Evolutionary conservation across 345 rosid genomes (phyloP).

Genomic region (Ailanthus altissimus): DNA sequence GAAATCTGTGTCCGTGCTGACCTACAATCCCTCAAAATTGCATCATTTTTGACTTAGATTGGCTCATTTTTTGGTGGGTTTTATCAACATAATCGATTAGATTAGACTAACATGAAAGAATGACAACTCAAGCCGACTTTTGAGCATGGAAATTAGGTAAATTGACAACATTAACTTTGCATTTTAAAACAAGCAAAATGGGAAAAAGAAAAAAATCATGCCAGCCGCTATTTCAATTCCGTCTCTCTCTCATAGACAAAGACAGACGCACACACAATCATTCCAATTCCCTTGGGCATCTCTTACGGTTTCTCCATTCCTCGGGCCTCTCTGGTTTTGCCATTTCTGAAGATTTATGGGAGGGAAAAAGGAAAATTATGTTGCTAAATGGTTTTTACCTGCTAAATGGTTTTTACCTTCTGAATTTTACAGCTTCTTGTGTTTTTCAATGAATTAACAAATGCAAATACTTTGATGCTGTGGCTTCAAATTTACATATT

Average conservation of each 20-base stretch:
- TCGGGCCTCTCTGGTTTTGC: constrained; percentile 15
- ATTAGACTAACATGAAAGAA: neutral
- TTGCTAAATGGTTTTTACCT: constrained; percentile 18
- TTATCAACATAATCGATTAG: neutral
- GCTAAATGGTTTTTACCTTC: constrained; percentile 9
- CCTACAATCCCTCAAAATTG: neutral
- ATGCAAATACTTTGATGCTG: neutral
- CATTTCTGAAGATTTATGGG: constrained; percentile 21
- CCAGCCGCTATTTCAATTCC: constrained; percentile 27
- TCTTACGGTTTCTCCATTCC: constrained; percentile 9
- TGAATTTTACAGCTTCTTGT: neutral
- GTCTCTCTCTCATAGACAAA: neutral
- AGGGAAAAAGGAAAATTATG: constrained; percentile 7
- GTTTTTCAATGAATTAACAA: neutral
- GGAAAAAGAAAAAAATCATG: constrained; percentile 21
- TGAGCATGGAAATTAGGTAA: constrained; percentile 24
- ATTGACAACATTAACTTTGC: constrained; percentile 8
- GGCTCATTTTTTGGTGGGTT: neutral
- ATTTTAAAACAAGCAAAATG: constrained; percentile 6
- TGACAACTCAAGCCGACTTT: constrained; percentile 25
- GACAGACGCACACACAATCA: neutral
- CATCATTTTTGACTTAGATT: neutral
- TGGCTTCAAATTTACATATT: neutral
- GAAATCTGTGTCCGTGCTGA: neutral
- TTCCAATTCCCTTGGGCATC: neutral